Conservation (phyloP, 2,329 filamentous ascomycete species). For the Pestalotiopsis sp. region DNA sequence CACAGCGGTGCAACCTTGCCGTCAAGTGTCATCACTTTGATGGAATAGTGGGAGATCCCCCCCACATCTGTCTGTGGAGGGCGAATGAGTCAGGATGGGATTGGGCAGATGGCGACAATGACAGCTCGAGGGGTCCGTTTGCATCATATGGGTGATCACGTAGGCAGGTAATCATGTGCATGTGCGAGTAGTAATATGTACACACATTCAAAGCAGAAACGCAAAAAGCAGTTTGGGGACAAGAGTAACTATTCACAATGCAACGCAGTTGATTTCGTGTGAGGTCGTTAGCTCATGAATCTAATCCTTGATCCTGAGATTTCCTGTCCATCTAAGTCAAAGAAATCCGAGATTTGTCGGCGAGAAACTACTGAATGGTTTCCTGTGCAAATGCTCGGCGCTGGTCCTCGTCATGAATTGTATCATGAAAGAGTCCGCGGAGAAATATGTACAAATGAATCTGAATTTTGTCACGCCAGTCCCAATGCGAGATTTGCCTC, state of each 20-base stretch:
- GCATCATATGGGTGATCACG: too few relatives aligned
- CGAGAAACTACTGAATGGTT: conserved; percentile 12
- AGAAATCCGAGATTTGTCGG: conserved; percentile 17
- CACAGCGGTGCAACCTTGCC: background rate
- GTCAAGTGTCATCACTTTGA: background rate
- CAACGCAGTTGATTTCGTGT: conserved; percentile 13
- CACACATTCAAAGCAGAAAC: too few relatives aligned
- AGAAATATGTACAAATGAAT: conserved; percentile 12
- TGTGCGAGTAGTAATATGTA: too few relatives aligned
- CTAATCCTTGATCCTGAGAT: conserved; percentile 20
- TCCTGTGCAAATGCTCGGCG: conserved; percentile 7
- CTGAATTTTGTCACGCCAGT: conserved; percentile 7
- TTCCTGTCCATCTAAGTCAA: conserved; percentile 17
- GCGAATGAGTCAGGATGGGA: too few relatives aligned
- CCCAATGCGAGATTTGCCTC: conserved; percentile 17
- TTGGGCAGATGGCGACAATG: too few relatives aligned
- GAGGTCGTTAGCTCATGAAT: conserved; percentile 24
- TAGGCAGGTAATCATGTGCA: too few relatives aligned
- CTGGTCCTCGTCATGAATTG: background rate
- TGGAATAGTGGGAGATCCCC: background rate
- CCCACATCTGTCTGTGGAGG: background rate
- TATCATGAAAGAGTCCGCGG: background rate
- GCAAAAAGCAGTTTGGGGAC: background rate
- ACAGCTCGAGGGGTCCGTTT: too few relatives aligned
- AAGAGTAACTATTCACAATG: conserved; percentile 4